Evolutionary conservation across 495 filamentous ascomycete genomes (phyloP), one percentile per base, ranked within the genome.

Genomic region (Cairneyella variabilis): DNA sequence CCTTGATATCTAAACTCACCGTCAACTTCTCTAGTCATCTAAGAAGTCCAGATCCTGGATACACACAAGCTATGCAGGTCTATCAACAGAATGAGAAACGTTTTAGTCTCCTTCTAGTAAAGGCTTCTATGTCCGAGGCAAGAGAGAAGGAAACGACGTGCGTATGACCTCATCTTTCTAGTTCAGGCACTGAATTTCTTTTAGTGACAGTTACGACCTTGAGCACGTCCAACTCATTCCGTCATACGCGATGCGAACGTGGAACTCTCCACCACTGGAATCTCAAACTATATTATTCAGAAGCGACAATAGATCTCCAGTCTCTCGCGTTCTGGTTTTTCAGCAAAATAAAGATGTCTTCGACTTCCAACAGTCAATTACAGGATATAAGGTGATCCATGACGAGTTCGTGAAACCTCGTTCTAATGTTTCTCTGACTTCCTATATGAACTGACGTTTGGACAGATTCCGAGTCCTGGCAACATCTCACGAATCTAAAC

Each of bases 121-220:
- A 45, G 17, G 27, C 20, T 5, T 30, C 12, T n/a, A 17, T 22
- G 18, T 3, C 25, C 11, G 23, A 53, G 9, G 39, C 39, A 20
- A 53, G 40, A 38, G 50, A 53, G 26, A 53, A 36, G 21, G 50
- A 53, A 20, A 53, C 50, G 22, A 44, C 25, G 50, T 53, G 36
- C 12, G 39, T 18, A 12, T 14, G 5, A 51, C 4, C 18, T 2
- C 18, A 42, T 20, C 25, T 30, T 14, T 6, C n/a, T 17, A 6
- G 3, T 36, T 8, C 17, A 16, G 8, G 12, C 9, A 34, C 41
- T 53, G 5, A 53, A n/a, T 8, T 34, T 21, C n/a, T 6, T 2
- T 10, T 36, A 53, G 50, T 14, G 50, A 53, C 23, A 22, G 4
- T 14, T 53, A 18, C 26, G 39, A 53, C 20, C 50, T 53, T 25